phyloP scores from a whole-genome alignment of 805 yeast genomes.

The Ogataea allantospora region DNA sequence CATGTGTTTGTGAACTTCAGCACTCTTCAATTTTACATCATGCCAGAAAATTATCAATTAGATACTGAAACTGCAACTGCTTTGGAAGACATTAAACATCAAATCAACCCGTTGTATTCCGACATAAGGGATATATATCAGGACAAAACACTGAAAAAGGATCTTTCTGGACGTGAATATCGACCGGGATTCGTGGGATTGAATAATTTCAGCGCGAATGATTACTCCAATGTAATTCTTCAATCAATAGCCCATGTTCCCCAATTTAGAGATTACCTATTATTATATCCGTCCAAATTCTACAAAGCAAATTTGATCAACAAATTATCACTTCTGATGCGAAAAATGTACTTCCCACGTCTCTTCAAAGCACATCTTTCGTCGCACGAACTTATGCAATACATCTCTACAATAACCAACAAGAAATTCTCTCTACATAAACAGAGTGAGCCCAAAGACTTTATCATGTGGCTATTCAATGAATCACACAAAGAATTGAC shows the following conservation, averaged over 20 bases:
- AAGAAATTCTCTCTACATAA: conserved; percentile 39
- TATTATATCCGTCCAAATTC: conserved; percentile 29
- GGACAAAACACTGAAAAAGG: conserved; percentile 31
- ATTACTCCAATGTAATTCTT: conserved; percentile 56
- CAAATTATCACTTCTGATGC: conserved; percentile 44
- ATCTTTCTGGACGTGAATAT: conserved; percentile 47
- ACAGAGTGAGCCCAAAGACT: conserved; percentile 52
- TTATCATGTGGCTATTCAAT: conserved; percentile 61
- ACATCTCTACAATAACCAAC: conserved; percentile 42
- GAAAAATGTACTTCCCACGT: conserved; percentile 63
- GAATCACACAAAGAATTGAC: conserved; percentile 35
- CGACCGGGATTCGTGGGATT: conserved; percentile 66
- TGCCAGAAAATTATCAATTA: conserved; percentile 63
- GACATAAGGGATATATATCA: conserved; percentile 35
- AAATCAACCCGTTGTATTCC: conserved; percentile 51
- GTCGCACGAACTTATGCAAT: conserved; percentile 61
- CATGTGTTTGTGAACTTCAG: conserved; percentile 59
- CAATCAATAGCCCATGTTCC: conserved; percentile 55
- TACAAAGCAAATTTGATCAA: conserved; percentile 39
- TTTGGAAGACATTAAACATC: conserved; percentile 51
- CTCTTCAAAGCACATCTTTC: conserved; percentile 63
- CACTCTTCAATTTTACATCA: conserved; percentile 46
- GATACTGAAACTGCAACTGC: conserved; percentile 29
- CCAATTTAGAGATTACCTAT: conserved; percentile 46
- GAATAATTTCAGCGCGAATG: conserved; percentile 50